phyloP scores from a whole-genome alignment of 768 basidiomycete genomes.

The Tylopilus sp. region DNA sequence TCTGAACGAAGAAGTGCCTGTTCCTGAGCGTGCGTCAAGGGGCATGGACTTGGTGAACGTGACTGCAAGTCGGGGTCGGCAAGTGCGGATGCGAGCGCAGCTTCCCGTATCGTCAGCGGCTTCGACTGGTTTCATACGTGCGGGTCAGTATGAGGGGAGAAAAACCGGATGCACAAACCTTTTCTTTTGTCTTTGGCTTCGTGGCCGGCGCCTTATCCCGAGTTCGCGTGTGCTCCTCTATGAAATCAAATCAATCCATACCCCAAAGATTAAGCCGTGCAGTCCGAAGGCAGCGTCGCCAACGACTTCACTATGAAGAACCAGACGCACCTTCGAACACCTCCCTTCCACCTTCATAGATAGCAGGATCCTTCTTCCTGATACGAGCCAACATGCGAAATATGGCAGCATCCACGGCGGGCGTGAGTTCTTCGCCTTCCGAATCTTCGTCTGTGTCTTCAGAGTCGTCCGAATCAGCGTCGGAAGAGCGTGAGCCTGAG shows the following conservation, averaged over 20 bases:
- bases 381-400: conserved; percentile 86
- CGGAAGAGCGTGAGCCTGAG: conserved; percentile 31
- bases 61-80: conserved; percentile 42
- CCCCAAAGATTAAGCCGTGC: background rate
- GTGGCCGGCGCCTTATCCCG: conserved; percentile 24
- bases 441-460: conserved; percentile 89
- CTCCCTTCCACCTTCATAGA: conserved; percentile 67
- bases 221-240: conserved; percentile 63
- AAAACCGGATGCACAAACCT: conserved; percentile 36
- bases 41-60: conserved; percentile 54
- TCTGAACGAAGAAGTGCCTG: conserved; percentile 72
- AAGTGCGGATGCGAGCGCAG: conserved; percentile 61
- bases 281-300: background rate
- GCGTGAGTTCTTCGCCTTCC: conserved; percentile 92
- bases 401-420: conserved; percentile 91
- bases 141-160: background rate
- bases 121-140: conserved; percentile 45
- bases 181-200: conserved; percentile 42
- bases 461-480: conserved; percentile 45
- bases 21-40: conserved; percentile 73
- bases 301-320: background rate
- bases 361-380: conserved; percentile 74
- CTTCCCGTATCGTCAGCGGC: conserved; percentile 73
- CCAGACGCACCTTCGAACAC: conserved; percentile 74
- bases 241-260: background rate